Conservation (phyloP, 352 stramenopile species). For the Pythium phragmitis region DNA sequence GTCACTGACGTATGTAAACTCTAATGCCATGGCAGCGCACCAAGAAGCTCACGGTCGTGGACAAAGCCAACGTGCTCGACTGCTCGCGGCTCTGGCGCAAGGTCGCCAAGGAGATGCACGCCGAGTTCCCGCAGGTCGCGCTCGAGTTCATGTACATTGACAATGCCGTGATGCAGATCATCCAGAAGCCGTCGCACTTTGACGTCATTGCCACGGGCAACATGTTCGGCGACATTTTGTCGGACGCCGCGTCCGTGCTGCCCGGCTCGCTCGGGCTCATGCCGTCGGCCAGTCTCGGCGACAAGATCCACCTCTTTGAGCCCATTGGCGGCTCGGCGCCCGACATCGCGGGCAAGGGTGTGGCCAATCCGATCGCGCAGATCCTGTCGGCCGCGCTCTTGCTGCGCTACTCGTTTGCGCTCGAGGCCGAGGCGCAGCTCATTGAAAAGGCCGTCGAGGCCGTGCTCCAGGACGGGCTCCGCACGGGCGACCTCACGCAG, state of each 20-base stretch:
- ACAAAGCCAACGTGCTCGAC: constrained; percentile 99
- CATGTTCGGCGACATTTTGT: constrained; percentile 99
- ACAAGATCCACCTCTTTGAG: constrained; percentile 95
- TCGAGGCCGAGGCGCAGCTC: constrained; percentile 73
- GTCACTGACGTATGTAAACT: background rate
- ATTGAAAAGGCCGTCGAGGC: constrained; percentile 83
- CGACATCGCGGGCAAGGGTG: constrained; percentile 96
- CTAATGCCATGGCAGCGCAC: constrained; percentile 59
- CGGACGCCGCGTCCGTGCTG: constrained; percentile 97
- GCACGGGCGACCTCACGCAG: constrained; percentile 83
- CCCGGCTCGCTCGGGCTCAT: constrained; percentile 98
- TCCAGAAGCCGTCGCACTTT: constrained; percentile 98
- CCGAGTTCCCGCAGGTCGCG: constrained; percentile 93
- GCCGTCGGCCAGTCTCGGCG: constrained; percentile 95
- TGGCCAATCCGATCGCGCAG: constrained; percentile 97
- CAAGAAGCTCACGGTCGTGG: constrained; percentile 96
- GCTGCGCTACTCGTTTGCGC: constrained; percentile 93
- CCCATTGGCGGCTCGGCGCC: constrained; percentile 98
- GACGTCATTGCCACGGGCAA: constrained; percentile 99
- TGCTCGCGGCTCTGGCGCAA: constrained; percentile 92
- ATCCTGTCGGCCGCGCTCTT: constrained; percentile 98
- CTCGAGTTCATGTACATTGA: constrained; percentile 99
- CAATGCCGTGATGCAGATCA: constrained; percentile 99
- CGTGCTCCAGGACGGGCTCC: constrained; percentile 80
- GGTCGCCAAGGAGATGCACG: constrained; percentile 88